Conservation (phyloP, 2,329 filamentous ascomycete species). For the Cladobotryum protrusum region DNA sequence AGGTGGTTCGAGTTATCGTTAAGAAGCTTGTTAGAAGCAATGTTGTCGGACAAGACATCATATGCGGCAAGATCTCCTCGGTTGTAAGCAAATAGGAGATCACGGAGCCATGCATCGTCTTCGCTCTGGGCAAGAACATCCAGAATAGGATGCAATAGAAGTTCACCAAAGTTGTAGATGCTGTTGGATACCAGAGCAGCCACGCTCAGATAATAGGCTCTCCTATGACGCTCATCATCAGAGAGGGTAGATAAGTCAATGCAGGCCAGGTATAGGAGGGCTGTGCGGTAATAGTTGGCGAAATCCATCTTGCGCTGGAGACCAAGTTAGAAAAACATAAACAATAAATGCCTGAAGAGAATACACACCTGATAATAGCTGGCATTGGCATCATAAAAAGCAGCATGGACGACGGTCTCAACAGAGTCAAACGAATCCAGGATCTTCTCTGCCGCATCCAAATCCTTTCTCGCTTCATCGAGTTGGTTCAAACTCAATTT, state of each 20-base stretch:
- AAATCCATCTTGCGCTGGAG: conserved; percentile 72
- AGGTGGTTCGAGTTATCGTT: conserved; percentile 75
- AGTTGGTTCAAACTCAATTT: conserved; percentile 75
- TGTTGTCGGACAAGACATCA: conserved; percentile 73
- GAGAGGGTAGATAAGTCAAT: conserved; percentile 75
- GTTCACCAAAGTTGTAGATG: conserved; percentile 99
- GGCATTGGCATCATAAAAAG: conserved; percentile 93
- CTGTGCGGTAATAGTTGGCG: conserved; percentile 94
- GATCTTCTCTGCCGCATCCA: conserved; percentile 81
- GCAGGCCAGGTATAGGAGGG: conserved; percentile 94
- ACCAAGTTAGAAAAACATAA: not conserved
- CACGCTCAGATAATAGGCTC: conserved; percentile 88
- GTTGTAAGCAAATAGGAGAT: conserved; percentile 97
- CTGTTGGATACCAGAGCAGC: conserved; percentile 87
- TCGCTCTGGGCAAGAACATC: conserved; percentile 67
- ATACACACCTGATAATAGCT: conserved; percentile 74
- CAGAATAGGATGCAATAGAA: conserved; percentile 94
- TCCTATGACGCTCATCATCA: conserved; percentile 66
- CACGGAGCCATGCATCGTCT: conserved; percentile 79
- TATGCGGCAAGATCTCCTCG: conserved; percentile 85
- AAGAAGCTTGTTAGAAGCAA: conserved; percentile 73
- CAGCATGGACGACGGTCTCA: conserved; percentile 89
- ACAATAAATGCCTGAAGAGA: not conserved
- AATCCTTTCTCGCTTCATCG: conserved; percentile 76
- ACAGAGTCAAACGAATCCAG: conserved; percentile 91